Percentiles rank a stretch among this genome's conserved stretches.
These are phyloP conservation scores for Russula sp. DNA, from an alignment of 768 basidiomycete genomes.

Conservation along the genomic window DNA sequence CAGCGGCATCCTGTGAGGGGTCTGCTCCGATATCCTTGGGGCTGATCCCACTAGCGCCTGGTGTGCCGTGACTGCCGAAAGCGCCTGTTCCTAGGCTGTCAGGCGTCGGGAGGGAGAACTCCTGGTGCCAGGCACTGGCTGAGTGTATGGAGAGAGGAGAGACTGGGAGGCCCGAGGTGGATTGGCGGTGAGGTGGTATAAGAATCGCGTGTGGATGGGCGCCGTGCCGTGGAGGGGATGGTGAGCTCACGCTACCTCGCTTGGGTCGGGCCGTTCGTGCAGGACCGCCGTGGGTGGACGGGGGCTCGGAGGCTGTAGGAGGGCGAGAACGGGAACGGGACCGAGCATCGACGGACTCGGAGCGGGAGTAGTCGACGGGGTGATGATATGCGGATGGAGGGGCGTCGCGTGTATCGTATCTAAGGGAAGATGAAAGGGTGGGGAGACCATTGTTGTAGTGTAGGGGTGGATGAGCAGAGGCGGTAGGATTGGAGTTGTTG, in stretches of 20 bases:
- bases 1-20: slow-evolving; percentile 34
- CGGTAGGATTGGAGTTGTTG: slow-evolving; percentile 28
- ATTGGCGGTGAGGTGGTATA: slow-evolving; percentile 47
- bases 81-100: slow-evolving; percentile 30
- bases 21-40: slow-evolving; percentile 38
- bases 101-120: slow-evolving; percentile 37
- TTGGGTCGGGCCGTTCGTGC: slow-evolving; percentile 48
- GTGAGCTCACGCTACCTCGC: slow-evolving; percentile 58
- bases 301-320: slow-evolving; percentile 39
- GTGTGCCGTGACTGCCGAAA: slow-evolving; percentile 28
- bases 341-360: slow-evolving; percentile 29
- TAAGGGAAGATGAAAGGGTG: slow-evolving; percentile 38
- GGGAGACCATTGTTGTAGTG: slow-evolving; percentile 41
- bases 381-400: slow-evolving; percentile 35
- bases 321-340: slow-evolving; percentile 46
- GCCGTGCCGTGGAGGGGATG: slow-evolving; percentile 47
- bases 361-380: slow-evolving; percentile 32
- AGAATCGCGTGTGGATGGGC: slow-evolving; percentile 60
- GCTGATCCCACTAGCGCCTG: slow-evolving; percentile 34
- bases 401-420: slow-evolving; percentile 37
- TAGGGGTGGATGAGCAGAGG: slow-evolving; percentile 18
- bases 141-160: slow-evolving; percentile 34
- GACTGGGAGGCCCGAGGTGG: slow-evolving; percentile 33
- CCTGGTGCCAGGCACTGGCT: slow-evolving; percentile 26
- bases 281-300: slow-evolving; percentile 38